Percentiles rank a stretch among this genome's conserved stretches.
These are phyloP conservation scores for Cyberlindnera xishuangbannaensis DNA, from an alignment of 805 yeast genomes.

Conservation along the genomic window DNA sequence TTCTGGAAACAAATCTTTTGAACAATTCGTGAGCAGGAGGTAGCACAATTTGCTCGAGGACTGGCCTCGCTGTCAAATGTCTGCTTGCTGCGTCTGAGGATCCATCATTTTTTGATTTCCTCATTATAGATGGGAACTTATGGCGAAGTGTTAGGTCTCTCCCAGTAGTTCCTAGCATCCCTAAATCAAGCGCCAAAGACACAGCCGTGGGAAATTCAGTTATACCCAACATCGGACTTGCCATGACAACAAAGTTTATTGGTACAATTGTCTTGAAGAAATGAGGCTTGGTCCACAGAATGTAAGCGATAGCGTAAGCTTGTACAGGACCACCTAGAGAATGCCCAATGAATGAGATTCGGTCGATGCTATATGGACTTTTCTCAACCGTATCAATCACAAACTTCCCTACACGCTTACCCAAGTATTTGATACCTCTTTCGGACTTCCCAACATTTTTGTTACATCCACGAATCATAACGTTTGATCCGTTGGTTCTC, in stretches of 20 bases:
- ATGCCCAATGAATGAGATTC: slow-evolving; percentile 86
- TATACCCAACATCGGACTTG: slow-evolving; percentile 86
- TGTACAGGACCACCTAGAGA: slow-evolving; percentile 92
- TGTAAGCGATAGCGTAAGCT: slow-evolving; percentile 82
- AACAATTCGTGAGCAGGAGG: slow-evolving; percentile 66
- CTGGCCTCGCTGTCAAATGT: slow-evolving; percentile 41
- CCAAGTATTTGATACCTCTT: slow-evolving; percentile 78
- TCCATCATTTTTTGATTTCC: slow-evolving; percentile 3
- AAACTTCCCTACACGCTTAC: slow-evolving; percentile 74
- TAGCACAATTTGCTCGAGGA: slow-evolving; percentile 69
- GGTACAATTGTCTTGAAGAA: slow-evolving; percentile 66
- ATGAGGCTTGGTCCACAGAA: slow-evolving; percentile 53
- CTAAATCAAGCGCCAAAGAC: slow-evolving; percentile 77
- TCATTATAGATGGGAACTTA: slow-evolving; percentile 25
- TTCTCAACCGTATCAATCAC: slow-evolving; percentile 43
- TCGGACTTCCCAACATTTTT: slow-evolving; percentile 88
- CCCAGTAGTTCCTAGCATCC: slow-evolving; percentile 90
- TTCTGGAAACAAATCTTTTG: slow-evolving; percentile 59
- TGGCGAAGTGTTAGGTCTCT: slow-evolving; percentile 72
- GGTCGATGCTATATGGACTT: slow-evolving; percentile 37
- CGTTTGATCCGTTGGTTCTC: slow-evolving; percentile 32
- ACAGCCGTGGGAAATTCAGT: slow-evolving; percentile 86
- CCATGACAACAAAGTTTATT: slow-evolving; percentile 72
- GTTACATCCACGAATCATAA: slow-evolving; percentile 76
- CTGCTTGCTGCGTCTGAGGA: slow-evolving; percentile 8